Percentiles rank a stretch among this genome's conserved stretches.
Evolutionary conservation across 148 eudicot genomes (phyloP).

Genomic region (Diospyros kaki): DNA sequence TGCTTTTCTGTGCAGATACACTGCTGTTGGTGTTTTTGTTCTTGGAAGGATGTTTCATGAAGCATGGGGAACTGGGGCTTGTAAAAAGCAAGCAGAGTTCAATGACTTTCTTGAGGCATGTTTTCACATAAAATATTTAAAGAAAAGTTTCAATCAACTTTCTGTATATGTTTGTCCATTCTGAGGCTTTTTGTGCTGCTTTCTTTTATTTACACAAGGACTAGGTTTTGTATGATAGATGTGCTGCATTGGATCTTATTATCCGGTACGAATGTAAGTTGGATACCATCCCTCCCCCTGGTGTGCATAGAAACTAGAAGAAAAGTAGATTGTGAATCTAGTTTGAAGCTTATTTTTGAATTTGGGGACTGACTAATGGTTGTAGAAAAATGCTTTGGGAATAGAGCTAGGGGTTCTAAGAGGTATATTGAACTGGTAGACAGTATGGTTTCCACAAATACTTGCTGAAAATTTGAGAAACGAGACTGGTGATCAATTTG

Average conservation of each 20-base stretch:
- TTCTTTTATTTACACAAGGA: neutral
- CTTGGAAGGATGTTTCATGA: conserved; percentile 86
- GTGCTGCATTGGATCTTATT: neutral
- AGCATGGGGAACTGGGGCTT: conserved; percentile 85
- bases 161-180: neutral
- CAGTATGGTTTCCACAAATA: too few relatives aligned
- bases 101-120: conserved; percentile 87
- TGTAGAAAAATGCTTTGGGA: neutral
- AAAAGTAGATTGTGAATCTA: too few relatives aligned
- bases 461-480: too few relatives aligned
- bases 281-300: too few relatives aligned
- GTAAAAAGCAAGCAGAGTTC: conserved; percentile 83
- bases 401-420: neutral
- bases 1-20: conserved; percentile 53
- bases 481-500: too few relatives aligned
- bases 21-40: conserved; percentile 98
- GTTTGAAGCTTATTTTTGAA: neutral
- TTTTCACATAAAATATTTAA: neutral
- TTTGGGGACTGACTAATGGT: neutral
- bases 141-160: neutral
- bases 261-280: neutral
- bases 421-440: neutral
- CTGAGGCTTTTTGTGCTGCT: neutral
- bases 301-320: too few relatives aligned
- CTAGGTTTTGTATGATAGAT: conserved; percentile 4